Evolutionary conservation across 1,284 basidiomycete genomes (phyloP).

Genomic region (Apiotrichum veenhuisii): DNA sequence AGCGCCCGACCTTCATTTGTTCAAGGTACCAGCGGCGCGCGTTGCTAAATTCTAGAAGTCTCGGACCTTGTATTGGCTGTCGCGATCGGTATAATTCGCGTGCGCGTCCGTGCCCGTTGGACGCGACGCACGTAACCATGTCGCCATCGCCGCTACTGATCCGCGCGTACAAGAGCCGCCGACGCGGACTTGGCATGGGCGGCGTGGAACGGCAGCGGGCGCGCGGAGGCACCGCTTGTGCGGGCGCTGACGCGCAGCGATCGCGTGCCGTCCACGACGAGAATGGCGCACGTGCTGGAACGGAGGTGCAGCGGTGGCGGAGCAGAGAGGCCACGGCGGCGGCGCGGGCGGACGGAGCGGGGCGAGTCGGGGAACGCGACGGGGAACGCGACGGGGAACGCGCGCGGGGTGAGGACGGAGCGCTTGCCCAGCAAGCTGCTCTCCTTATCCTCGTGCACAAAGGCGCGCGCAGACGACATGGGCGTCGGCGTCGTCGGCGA

Average conservation of each 20-base stretch:
- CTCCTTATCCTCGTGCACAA: neutral
- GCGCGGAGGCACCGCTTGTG: neutral
- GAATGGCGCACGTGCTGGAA: neutral
- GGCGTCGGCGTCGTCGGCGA: neutral
- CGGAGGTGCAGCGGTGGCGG: neutral
- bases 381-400: neutral
- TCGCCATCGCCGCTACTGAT: too few species aligned
- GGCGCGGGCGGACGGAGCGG: neutral
- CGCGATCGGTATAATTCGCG: too few species aligned
- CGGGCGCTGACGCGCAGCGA: neutral
- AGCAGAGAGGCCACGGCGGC: constrained; percentile 1
- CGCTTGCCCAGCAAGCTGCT: neutral
- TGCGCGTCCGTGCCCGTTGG: too few species aligned
- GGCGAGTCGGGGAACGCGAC: neutral
- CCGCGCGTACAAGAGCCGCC: too few species aligned
- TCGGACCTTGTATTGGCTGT: too few species aligned
- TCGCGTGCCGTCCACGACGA: neutral
- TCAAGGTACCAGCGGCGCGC: too few species aligned
- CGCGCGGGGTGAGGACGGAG: neutral
- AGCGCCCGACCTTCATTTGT: too few species aligned
- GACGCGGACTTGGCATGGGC: too few species aligned
- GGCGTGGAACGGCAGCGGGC: neutral
- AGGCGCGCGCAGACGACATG: neutral
- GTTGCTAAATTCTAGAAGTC: too few species aligned
- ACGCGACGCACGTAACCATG: too few species aligned